These are phyloP conservation scores for Russula earlei DNA, from an alignment of 768 basidiomycete species.

Conservation along the genomic window DNA sequence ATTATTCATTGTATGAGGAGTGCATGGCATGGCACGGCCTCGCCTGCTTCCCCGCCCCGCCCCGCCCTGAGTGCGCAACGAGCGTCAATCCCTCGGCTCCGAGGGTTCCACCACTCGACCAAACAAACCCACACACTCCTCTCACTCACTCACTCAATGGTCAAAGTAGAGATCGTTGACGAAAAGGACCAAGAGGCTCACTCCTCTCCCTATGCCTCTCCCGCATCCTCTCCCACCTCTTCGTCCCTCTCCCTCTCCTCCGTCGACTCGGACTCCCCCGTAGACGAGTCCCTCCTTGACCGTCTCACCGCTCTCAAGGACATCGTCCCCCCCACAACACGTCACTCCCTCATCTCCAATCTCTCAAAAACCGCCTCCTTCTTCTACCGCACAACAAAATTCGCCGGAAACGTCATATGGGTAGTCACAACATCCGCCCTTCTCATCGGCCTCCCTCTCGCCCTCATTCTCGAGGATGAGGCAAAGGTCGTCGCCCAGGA, in stretches of 20 bases:
- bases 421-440: conserved; percentile 89
- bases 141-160: conserved; percentile 54
- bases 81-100: neutral
- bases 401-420: conserved; percentile 89
- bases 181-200: conserved; percentile 55
- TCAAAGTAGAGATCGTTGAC: conserved; percentile 87
- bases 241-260: conserved; percentile 73
- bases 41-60: no score
- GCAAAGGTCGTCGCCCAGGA: conserved; percentile 91
- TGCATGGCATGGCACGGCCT: no score
- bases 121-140: neutral
- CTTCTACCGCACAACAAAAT: conserved; percentile 56
- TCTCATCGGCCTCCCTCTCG: conserved; percentile 87
- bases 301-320: conserved; percentile 88
- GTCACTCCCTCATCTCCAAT: conserved; percentile 59
- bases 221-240: conserved; percentile 63
- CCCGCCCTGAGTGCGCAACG: no score
- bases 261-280: conserved; percentile 57
- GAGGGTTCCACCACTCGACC: neutral
- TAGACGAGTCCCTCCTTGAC: conserved; percentile 79
- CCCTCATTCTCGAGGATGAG: conserved; percentile 92
- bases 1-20: neutral
- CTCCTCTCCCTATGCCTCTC: conserved; percentile 63
- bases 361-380: conserved; percentile 52
- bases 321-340: conserved; percentile 88